These are phyloP conservation scores for Carpinus fangiana DNA, from an alignment of 306 rosid species.

Conservation along the genomic window DNA sequence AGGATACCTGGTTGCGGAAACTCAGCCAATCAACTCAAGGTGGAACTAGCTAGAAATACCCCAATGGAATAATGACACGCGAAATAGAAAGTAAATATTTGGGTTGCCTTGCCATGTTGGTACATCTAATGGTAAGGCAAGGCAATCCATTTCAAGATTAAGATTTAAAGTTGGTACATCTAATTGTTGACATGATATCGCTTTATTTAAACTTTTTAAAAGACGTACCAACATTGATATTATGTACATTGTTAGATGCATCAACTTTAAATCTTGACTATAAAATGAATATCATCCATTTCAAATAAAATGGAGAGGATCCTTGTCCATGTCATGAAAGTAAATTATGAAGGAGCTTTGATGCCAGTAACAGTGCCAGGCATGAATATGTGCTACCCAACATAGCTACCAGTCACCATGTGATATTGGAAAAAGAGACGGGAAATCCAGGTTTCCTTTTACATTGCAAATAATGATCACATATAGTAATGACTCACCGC, in stretches of 20 bases:
- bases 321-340: background rate
- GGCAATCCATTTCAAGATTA: no score
- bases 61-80: background rate
- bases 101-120: no score
- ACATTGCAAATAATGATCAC: background rate
- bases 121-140: no score
- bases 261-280: no score
- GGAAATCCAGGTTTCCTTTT: conserved; percentile 1
- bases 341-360: background rate
- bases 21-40: background rate
- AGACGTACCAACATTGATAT: no score
- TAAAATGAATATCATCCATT: no score
- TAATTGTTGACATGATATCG: no score
- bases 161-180: no score
- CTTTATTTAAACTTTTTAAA: no score
- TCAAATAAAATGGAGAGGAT: no score
- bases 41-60: conserved; percentile 19
- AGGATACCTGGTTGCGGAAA: background rate
- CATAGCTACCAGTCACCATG: background rate
- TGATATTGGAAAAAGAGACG: background rate
- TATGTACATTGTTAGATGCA: no score
- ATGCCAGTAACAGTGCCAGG: background rate
- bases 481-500: conserved; percentile 58
- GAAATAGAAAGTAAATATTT: background rate
- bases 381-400: background rate